Percentiles rank a stretch among this genome's conserved stretches.
phyloP scores from a whole-genome alignment of 805 yeast genomes.

The Candida parachauliodes region DNA sequence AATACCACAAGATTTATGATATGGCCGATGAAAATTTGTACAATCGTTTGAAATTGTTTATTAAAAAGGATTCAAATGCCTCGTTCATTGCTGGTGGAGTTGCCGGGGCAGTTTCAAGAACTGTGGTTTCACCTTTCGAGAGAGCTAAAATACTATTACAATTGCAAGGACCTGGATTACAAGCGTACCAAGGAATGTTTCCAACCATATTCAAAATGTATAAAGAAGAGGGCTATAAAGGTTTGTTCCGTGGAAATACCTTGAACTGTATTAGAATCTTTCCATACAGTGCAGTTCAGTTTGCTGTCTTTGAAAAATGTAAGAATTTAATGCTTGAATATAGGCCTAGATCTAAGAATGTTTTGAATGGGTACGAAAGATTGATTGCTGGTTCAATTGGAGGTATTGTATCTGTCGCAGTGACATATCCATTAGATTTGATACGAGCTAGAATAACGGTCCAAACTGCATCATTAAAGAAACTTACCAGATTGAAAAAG shows the following conservation, averaged over 20 bases:
- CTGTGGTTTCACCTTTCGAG: slow-evolving; percentile 93
- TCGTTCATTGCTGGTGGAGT: slow-evolving; percentile 71
- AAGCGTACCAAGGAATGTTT: slow-evolving; percentile 62
- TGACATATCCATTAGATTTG: slow-evolving; percentile 89
- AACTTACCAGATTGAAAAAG: slow-evolving; percentile 40
- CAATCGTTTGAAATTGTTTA: slow-evolving; percentile 15
- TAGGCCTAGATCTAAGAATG: slow-evolving; percentile 15
- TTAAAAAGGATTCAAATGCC: slow-evolving; percentile 52
- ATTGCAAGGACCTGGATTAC: slow-evolving; percentile 66
- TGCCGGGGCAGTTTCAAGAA: slow-evolving; percentile 79
- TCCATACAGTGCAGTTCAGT: slow-evolving; percentile 94
- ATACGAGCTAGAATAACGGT: slow-evolving; percentile 86
- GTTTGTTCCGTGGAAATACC: slow-evolving; percentile 87
- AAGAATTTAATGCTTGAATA: slow-evolving; percentile 36
- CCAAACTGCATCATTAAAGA: slow-evolving; percentile 69
- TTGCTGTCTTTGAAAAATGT: slow-evolving; percentile 70
- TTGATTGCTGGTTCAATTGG: slow-evolving; percentile 76
- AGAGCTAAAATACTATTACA: slow-evolving; percentile 89
- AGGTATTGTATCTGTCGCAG: slow-evolving; percentile 74
- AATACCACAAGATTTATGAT: background rate
- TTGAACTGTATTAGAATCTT: slow-evolving; percentile 85
- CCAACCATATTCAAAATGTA: slow-evolving; percentile 76
- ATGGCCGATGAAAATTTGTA: background rate
- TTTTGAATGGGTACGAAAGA: slow-evolving; percentile 54
- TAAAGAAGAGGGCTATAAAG: slow-evolving; percentile 87